Base-by-base conservation (phyloP, 2,329 filamentous ascomycete genomes). In the Neocucurbitaria cava region DNA sequence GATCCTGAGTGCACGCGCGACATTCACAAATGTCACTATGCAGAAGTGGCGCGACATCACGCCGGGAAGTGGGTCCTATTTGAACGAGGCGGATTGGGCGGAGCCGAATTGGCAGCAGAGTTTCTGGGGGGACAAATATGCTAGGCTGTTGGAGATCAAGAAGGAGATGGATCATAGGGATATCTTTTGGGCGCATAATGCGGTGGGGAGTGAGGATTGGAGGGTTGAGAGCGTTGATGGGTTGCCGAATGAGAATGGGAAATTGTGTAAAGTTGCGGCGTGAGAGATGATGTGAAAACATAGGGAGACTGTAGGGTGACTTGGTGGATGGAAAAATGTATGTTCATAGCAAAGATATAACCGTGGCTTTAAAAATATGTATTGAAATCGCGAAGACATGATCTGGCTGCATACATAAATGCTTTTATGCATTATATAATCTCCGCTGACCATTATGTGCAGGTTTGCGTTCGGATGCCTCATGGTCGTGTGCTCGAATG, bases 161-260 rank as follows among this genome's bases (percentile, higher is more conserved):
- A 51, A 39, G 35, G 55, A 52, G 24, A 43, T 61, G 42, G 59
- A 62, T 47, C 46, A 47, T 11, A 53, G 50, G 20, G 52, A 54
- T 36, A 15, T 58, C 5, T 60, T 64, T 40, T 71, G 63, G 62
- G 68, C 61, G 20, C 48, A 54, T 23, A 60, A 65, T 45, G 59
- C 58, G 4, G 68, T 70, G 8, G 65, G 66, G 8, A 69, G 64
- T 51, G 65, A 69, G 42, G 56, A 58, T 1, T 69, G 64, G 65
- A 43, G 28, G 6, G 60, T 68, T 2, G 59, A 64, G 46, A 66
- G 58, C 36, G 56, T 58, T 6, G 62, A 69, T 53, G 64, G 58
- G 6, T 15, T 63, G 41, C 62, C 62, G 17, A 63, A 61, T 53
- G 62, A 69, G 47, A 68, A 68, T 59, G 64, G 66, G 43, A 65